A percentile compares a stretch with the other conserved stretches of the same genome.
These are phyloP conservation scores for Vaccinium corymbosum DNA, from an alignment of 148 eudicot genomes.

Conservation along the genomic window DNA sequence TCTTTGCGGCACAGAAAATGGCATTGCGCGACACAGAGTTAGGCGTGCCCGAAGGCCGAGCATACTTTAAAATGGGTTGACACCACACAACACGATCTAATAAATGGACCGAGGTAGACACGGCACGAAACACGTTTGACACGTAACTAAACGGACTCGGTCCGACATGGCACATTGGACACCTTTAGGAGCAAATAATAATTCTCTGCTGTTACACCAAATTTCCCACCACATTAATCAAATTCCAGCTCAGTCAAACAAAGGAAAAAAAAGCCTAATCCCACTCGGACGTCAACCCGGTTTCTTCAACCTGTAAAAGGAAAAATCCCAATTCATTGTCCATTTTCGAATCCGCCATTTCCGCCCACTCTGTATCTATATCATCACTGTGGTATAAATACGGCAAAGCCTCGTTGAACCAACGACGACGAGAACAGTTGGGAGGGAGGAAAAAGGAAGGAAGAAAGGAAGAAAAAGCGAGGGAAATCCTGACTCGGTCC, in stretches of 20 bases:
- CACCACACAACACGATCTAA: too few species aligned
- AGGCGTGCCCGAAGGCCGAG: too few species aligned
- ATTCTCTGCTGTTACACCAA: not conserved
- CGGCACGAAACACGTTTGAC: too few species aligned
- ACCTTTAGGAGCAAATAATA: too few species aligned
- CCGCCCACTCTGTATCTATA: not conserved
- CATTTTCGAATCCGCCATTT: not conserved
- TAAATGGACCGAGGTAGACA: too few species aligned
- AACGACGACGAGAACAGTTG: not conserved
- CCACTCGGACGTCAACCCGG: not conserved
- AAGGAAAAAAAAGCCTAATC: not conserved
- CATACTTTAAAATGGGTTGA: too few species aligned
- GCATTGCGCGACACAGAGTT: too few species aligned
- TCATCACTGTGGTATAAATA: not conserved
- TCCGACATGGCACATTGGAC: too few species aligned
- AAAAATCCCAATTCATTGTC: not conserved
- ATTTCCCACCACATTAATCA: not conserved
- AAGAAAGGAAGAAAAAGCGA: not conserved
- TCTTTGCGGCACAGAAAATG: too few species aligned
- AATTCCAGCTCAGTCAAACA: not conserved
- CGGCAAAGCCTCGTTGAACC: not conserved
- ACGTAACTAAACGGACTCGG: too few species aligned
- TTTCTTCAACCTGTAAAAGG: not conserved
- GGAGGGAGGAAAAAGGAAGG: not conserved
- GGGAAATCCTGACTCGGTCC: slow-evolving; percentile 13